phyloP scores from a whole-genome alignment of 2,329 filamentous ascomycete genomes.

The Microsporum ferrugineum region DNA sequence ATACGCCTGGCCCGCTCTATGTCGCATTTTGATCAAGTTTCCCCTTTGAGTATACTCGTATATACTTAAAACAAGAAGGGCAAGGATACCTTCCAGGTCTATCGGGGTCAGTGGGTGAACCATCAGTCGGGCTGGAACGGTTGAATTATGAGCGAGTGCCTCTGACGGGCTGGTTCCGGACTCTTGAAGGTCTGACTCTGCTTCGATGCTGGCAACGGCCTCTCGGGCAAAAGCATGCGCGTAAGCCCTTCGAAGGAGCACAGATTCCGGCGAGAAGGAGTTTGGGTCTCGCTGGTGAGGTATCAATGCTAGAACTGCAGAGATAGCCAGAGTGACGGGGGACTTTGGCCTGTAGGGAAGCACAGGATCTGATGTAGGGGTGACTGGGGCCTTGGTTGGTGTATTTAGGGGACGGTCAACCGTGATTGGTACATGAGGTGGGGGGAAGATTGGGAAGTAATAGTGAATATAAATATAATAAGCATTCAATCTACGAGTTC shows the following conservation, averaged over 20 bases:
- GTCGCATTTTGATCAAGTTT: conserved; percentile 37
- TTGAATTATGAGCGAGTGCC: conserved; percentile 26
- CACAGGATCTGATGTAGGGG: conserved; percentile 23
- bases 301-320: conserved; percentile 32
- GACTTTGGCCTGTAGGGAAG: conserved; percentile 30
- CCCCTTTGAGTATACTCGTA: conserved; percentile 38
- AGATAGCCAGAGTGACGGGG: conserved; percentile 35
- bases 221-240: conserved; percentile 32
- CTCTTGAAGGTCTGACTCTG: conserved; percentile 33
- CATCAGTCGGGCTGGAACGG: conserved; percentile 24
- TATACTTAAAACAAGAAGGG: conserved; percentile 33
- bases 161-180: conserved; percentile 32
- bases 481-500: conserved; percentile 29
- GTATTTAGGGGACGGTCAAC: conserved; percentile 27
- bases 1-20: conserved; percentile 35
- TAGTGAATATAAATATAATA: conserved; percentile 38
- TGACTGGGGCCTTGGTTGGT: conserved; percentile 21
- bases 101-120: conserved; percentile 32
- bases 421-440: conserved; percentile 22
- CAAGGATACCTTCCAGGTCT: conserved; percentile 33
- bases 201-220: conserved; percentile 30
- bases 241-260: conserved; percentile 29
- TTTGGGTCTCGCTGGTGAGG: conserved; percentile 32
- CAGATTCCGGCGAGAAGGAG: conserved; percentile 25
- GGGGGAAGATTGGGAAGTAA: conserved; percentile 37